A percentile compares a stretch with the other conserved stretches of the same genome.
Evolutionary conservation across 2,329 filamentous ascomycete species (phyloP).

Genomic region (Fusarium tricinctum): DNA sequence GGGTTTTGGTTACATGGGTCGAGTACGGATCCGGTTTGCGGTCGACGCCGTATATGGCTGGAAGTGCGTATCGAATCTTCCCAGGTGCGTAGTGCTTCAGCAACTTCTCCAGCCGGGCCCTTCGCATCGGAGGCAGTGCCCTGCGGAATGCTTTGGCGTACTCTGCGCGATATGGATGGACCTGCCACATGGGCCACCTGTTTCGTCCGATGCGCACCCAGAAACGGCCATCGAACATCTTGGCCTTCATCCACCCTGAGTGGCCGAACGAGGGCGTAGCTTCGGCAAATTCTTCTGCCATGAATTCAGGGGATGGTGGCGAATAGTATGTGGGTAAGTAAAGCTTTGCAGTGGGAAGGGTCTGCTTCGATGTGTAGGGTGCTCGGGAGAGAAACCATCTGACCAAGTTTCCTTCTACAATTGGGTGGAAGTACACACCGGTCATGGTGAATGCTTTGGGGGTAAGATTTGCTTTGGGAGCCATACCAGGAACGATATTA

Average conservation of each 20-base stretch:
- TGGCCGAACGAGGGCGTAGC: constrained; percentile 45
- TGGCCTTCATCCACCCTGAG: constrained; percentile 52
- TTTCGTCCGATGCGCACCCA: constrained; percentile 68
- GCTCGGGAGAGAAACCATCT: constrained; percentile 63
- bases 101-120: constrained; percentile 56
- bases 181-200: constrained; percentile 57
- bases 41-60: constrained; percentile 66
- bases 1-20: constrained; percentile 45
- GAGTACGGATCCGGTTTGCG: constrained; percentile 46
- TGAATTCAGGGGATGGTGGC: constrained; percentile 24
- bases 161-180: constrained; percentile 62
- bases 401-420: constrained; percentile 36
- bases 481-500: constrained; percentile 64
- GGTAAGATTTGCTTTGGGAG: constrained; percentile 25
- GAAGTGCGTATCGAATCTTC: constrained; percentile 69
- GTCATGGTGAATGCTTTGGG: constrained; percentile 60
- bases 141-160: constrained; percentile 65
- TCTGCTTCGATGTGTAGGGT: constrained; percentile 59
- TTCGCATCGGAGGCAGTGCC: constrained; percentile 54
- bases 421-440: constrained; percentile 57
- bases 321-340: constrained; percentile 41
- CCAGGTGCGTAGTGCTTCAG: constrained; percentile 67
- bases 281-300: constrained; percentile 15
- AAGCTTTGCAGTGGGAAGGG: constrained; percentile 49
- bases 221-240: constrained; percentile 72